These are phyloP conservation scores for Aspergillus sp. DNA, from an alignment of 2,329 filamentous ascomycete genomes.

Conservation along the genomic window DNA sequence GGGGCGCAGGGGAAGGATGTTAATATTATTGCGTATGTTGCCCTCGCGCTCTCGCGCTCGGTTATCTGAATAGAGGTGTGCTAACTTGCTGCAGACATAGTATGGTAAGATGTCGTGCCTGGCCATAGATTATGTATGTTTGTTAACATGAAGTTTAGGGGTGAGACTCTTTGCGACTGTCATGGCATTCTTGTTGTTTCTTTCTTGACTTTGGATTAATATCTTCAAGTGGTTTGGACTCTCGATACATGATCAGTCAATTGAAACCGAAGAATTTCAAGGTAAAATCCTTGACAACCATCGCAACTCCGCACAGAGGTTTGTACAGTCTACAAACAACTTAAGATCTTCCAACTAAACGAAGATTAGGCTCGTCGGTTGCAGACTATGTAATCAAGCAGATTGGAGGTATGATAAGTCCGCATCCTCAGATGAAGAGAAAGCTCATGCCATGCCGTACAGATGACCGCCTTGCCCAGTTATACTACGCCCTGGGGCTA, in stretches of 20 bases:
- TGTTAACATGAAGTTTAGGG: conserved; percentile 25
- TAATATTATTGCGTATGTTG: conserved; percentile 62
- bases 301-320: conserved; percentile 62
- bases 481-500: conserved; percentile 56
- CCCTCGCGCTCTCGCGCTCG: neutral
- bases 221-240: conserved; percentile 57
- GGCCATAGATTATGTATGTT: neutral
- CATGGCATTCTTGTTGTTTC: neutral
- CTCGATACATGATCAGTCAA: conserved; percentile 63
- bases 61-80: neutral
- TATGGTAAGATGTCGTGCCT: conserved; percentile 40
- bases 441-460: conserved; percentile 35
- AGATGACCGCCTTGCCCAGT: conserved; percentile 51
- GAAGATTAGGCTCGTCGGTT: conserved; percentile 53
- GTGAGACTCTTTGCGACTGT: conserved; percentile 23
- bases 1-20: conserved; percentile 58
- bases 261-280: conserved; percentile 66
- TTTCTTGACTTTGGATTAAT: conserved; percentile 9
- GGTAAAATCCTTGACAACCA: conserved; percentile 67
- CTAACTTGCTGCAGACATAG: conserved; percentile 39
- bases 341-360: conserved; percentile 12
- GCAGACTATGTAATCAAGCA: conserved; percentile 61
- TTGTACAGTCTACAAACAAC: neutral
- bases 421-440: neutral
- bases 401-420: conserved; percentile 50